These are phyloP conservation scores for Hemileia vastatrix DNA, from an alignment of 1,284 basidiomycete genomes.

Conservation along the genomic window DNA sequence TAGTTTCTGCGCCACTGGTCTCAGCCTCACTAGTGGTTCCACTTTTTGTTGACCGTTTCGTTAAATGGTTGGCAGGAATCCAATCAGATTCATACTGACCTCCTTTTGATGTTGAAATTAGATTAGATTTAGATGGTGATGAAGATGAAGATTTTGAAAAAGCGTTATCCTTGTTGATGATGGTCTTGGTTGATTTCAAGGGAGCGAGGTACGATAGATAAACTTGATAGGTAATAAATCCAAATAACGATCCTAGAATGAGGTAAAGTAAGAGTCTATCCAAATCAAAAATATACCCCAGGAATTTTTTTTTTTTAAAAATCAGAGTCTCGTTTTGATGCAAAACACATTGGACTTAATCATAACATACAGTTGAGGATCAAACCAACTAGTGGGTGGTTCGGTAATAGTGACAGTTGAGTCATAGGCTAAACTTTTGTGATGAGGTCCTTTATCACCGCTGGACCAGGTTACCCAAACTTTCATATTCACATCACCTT, in stretches of 20 bases:
- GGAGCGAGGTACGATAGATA: conserved; percentile 11
- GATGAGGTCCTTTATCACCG: conserved; percentile 2
- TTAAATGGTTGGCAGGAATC: conserved; percentile 17
- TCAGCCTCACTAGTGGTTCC: neutral
- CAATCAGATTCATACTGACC: conserved; percentile 21
- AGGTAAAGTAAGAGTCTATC: conserved; percentile 14
- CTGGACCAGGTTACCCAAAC: conserved; percentile 22
- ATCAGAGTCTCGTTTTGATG: no score
- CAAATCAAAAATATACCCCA: neutral
- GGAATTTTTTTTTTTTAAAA: neutral
- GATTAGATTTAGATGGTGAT: neutral
- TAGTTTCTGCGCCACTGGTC: conserved; percentile 9
- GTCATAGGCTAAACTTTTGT: conserved; percentile 18
- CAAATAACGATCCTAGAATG: conserved; percentile 6
- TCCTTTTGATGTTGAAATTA: conserved; percentile 16
- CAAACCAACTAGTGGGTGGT: conserved; percentile 23
- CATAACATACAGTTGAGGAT: conserved; percentile 21
- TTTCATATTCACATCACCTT: conserved; percentile 13
- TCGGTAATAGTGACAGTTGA: conserved; percentile 20
- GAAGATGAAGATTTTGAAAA: neutral
- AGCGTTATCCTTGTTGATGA: neutral
- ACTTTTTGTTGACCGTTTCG: conserved; percentile 9
- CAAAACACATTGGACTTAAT: neutral
- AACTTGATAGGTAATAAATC: conserved; percentile 12
- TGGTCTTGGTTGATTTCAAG: neutral